Base-by-base conservation (phyloP, 2,329 filamentous ascomycete species). In the Aureobasidium mangrovei region DNA sequence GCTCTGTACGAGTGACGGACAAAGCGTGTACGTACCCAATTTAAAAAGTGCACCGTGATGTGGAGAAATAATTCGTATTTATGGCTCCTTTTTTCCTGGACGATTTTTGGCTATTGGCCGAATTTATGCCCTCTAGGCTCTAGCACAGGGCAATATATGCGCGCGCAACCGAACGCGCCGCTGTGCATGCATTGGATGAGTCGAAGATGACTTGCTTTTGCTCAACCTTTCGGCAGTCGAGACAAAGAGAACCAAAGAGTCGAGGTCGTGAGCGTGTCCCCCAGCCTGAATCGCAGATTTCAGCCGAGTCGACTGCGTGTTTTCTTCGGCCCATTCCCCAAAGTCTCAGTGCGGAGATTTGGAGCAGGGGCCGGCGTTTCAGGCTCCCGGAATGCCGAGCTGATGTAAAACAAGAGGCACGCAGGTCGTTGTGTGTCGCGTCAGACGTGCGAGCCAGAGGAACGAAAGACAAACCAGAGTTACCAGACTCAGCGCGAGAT, bases 301-400 rank as follows among this genome's bases (percentile, higher is more conserved):
- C 46, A 40, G 46, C 46, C 46, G 46, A 29, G 46, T 49, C 28
- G 28, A 40, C 12, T 49, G 46, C 36, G 27, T 49, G 28, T 49
- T 40, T 29, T 40, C 46, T 31, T 26, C 32, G 24, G 10, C 32
- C n/a, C 49, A 31, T 43, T 33, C 24, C 40, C 39, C 39, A 31
- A 51, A 38, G 47, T 42, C 47, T 51, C 38, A 51, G 36, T 42
- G 49, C 49, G 49, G 49, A 53, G 49, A 53, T 53, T 53, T 44
- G 49, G 8, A 44, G 24, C 6, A 1, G 38, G 10, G 36, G 31
- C 40, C 49, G 49, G 49, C 49, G 49, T 44, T 53, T 53, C 49
- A 53, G 32, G 29, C 8, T 29, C 29, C 39, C 29, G 29, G 38
- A 42, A 35, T 51, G 47, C 47, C 38, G 38, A 51, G 38, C 38